Base-by-base conservation (phyloP, 1,284 basidiomycete genomes). In the Sanghuangporus sanghuang region DNA sequence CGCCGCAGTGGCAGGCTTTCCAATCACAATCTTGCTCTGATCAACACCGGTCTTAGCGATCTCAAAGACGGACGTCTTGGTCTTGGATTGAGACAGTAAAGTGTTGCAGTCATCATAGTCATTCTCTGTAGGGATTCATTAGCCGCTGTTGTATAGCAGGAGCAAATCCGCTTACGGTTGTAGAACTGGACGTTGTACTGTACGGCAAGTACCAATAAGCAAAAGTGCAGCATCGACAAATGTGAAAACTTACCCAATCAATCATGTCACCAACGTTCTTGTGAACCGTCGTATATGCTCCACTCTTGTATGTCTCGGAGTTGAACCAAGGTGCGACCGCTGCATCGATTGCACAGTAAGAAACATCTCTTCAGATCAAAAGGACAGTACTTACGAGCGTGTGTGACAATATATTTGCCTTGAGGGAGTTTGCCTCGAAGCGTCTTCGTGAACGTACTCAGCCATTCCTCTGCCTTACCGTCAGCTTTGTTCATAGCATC, bases 11-110 rank as follows among this genome's bases (percentile, higher is more conserved):
- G 64, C 71, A 11, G 69, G 69, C 62, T 72, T 72, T 38, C 71
- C 71, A 44, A 72, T 67, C n/a, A 72, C 67, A n/a, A 71, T 52
- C 64, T 72, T 72, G 61, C 68, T 67, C 12, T 68, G 42, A 9
- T 56, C 49, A 35, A 72, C 66, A 18, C 71, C 69, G 39, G 58
- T 54, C 2, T 63, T 61, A 21, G 66, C 63, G 49, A 72, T 72
- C 61, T 72, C 61, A 62, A 72, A 68, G 39, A 72, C 21, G 16
- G 71, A 61, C 12, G 71, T 67, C 11, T 69, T 59, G 8, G 70
- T 69, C 16, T 59, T 58, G 18, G 70, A 69, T 21, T 63, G 50
- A n/a, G 57, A 67, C 8, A 71, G 57, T 8, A 71, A 66, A 16
- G 62, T 60, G 27, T 53, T 36, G 61, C 70, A 71, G 52, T 55